Conservation (phyloP, 2,329 filamentous ascomycete species). For the Xylaria sp. region DNA sequence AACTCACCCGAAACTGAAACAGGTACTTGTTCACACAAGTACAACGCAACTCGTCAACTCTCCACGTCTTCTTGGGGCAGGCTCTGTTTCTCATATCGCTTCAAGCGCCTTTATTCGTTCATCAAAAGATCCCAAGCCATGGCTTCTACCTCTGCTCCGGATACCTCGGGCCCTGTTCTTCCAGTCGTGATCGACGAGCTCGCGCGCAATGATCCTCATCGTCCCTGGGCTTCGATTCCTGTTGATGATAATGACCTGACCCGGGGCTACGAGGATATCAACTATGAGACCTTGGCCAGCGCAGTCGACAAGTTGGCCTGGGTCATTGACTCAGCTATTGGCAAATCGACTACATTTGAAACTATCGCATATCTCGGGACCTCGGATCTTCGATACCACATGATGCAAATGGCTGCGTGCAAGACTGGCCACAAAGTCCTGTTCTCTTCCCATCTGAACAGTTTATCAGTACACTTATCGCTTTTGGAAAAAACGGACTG, state of each 20-base stretch:
- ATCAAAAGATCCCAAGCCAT: neutral
- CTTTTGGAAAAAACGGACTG: conserved; percentile 42
- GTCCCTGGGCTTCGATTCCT: conserved; percentile 38
- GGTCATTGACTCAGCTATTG: conserved; percentile 37
- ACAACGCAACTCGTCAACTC: neutral
- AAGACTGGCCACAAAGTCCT: conserved; percentile 43
- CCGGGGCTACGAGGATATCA: conserved; percentile 43
- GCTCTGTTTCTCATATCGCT: neutral
- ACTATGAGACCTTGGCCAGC: conserved; percentile 36
- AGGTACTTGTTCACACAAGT: neutral
- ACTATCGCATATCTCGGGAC: conserved; percentile 40
- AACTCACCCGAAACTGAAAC: no score
- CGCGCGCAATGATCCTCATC: conserved; percentile 14
- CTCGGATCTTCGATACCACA: conserved; percentile 41
- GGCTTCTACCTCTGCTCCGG: neutral
- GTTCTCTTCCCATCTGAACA: conserved; percentile 43
- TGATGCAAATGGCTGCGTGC: conserved; percentile 43
- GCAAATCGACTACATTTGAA: conserved; percentile 38
- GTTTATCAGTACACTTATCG: conserved; percentile 34
- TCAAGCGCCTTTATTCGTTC: neutral
- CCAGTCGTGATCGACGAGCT: conserved; percentile 25
- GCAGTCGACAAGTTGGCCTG: conserved; percentile 43
- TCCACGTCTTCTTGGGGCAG: neutral
- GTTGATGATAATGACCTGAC: conserved; percentile 42
- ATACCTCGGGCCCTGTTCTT: conserved; percentile 32